These are phyloP conservation scores for Dictyostelium capitatum DNA, from an alignment of 78 protist species.

Conservation along the genomic window DNA sequence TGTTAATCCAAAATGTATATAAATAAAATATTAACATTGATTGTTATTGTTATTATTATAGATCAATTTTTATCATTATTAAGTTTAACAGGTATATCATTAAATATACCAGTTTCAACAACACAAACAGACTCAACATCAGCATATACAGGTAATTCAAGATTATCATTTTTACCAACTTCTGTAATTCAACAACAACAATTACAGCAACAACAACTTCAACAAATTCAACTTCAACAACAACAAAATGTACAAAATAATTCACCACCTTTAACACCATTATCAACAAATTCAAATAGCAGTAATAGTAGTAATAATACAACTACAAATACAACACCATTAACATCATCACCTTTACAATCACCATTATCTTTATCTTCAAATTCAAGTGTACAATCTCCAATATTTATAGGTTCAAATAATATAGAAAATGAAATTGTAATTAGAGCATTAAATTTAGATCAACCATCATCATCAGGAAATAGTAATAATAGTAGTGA, in stretches of 20 bases:
- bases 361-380: background rate
- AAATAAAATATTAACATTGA: background rate
- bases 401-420: too few species aligned
- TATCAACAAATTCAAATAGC: background rate
- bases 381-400: background rate
- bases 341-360: too few species aligned
- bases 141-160: background rate
- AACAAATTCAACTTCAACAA: too few species aligned
- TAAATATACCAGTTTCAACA: background rate
- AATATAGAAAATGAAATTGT: too few species aligned
- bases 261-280: too few species aligned
- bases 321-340: too few species aligned
- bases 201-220: background rate
- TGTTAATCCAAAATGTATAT: background rate
- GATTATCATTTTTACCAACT: conserved; percentile 20
- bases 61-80: conserved; percentile 10
- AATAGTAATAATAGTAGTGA: background rate
- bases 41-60: background rate
- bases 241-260: too few species aligned
- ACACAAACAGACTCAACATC: background rate
- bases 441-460: too few species aligned
- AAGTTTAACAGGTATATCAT: conserved; percentile 9
- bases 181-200: conserved; percentile 7
- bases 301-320: background rate
- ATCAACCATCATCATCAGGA: background rate